Base-by-base conservation (phyloP, 495 filamentous ascomycete genomes). In the Penicillium paxilli region DNA sequence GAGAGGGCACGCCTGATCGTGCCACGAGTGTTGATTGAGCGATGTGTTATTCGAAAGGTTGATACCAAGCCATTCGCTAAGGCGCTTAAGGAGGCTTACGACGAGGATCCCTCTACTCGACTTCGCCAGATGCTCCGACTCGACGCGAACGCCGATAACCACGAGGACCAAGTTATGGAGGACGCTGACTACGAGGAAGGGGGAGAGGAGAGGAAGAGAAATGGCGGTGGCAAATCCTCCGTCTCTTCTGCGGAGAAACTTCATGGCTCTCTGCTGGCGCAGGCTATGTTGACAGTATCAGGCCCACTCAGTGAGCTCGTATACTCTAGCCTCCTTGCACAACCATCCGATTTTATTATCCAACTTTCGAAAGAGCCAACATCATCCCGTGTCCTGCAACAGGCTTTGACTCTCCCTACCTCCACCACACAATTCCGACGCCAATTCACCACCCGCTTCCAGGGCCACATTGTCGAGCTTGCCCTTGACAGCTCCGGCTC, bases 1-100 rank as follows among this genome's bases (percentile, higher is more conserved):
- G 81, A 90, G 45, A 80, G 87, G 41, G 85, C 83, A 14, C 82
- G 92, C 35, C 87, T 89, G 49, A 83, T 86, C 49, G 85, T 96
- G 11, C 79, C 96, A 50, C 89, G 87, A 62, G 80, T 84, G 4
- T 64, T 98, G 28, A 86, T 98, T 51, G 91, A 97, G 68, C 82
- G 91, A 52, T 96, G 90, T 64, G 68, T 81, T 14, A 79, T 83
- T n/a, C 83, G 91, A 63, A 79, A 68, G 12, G 70, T 86, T 10
- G 79, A 90, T 58, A 82, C 84, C 1, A 69, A 77, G 17, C 72
- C 74, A 11, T 73, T 94, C 14, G 84, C 86, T 1, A 78, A 76
- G 32, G 79, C 82, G 14, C 71, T 95, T 7, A 71, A 83, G 44
- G 55, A 69, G 16, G 80, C 85, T 22, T 84, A 85, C 59, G 80